These are phyloP conservation scores for Lepidopterella palustris DNA, from an alignment of 495 filamentous ascomycete genomes.

Conservation along the genomic window DNA sequence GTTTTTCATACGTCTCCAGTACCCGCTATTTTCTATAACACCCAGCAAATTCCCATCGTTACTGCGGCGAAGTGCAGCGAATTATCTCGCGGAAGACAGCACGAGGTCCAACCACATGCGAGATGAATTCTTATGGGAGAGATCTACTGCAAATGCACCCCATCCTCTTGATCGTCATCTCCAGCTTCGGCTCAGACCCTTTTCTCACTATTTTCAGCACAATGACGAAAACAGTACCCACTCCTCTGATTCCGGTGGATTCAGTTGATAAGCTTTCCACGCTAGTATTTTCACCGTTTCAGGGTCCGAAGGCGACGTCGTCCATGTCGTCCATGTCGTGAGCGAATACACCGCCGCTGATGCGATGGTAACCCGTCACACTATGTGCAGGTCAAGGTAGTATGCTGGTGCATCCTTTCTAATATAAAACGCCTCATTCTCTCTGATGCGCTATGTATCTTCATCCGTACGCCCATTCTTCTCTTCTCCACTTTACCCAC, in stretches of 20 bases:
- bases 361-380: not conserved
- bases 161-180: not conserved
- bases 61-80: not conserved
- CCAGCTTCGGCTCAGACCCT: not conserved
- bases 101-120: not conserved
- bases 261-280: conserved; percentile 14
- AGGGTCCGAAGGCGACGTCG: conserved; percentile 3
- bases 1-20: too few species aligned
- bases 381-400: not conserved
- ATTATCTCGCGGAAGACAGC: not conserved
- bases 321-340: not conserved
- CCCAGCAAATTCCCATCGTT: too few species aligned
- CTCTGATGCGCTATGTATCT: not conserved
- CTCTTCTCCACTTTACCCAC: conserved; percentile 12
- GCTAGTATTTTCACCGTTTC: conserved; percentile 4
- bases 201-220: not conserved
- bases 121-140: not conserved
- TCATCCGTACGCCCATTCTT: not conserved
- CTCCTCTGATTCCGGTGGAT: not conserved
- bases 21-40: too few species aligned
- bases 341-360: not conserved
- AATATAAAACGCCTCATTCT: not conserved
- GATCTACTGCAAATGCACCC: not conserved
- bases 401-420: not conserved
- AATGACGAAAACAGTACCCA: conserved; percentile 11